Percentiles rank a stretch among this genome's conserved stretches.
These are phyloP conservation scores for Neurospora tetrasperma DNA, from an alignment of 495 filamentous ascomycete species.

Conservation along the genomic window DNA sequence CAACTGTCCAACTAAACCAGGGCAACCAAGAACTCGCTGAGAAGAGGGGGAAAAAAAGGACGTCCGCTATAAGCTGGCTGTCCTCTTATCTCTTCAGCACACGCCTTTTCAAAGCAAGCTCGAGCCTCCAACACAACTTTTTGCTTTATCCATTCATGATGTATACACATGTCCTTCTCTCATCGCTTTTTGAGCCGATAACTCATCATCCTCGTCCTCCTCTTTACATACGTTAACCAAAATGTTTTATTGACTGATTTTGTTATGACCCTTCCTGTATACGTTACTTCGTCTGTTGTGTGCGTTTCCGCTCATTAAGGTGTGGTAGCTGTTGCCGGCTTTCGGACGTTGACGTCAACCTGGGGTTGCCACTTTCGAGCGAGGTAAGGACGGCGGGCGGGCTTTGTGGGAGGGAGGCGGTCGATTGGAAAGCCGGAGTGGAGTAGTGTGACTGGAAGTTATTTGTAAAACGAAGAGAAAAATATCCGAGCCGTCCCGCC, in stretches of 20 bases:
- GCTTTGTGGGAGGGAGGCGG: neutral
- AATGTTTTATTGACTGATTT: neutral
- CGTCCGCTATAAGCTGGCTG: neutral
- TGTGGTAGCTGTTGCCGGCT: neutral
- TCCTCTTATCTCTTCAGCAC: neutral
- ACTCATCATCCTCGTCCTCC: neutral
- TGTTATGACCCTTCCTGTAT: neutral
- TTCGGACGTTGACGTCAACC: neutral
- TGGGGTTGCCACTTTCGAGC: neutral
- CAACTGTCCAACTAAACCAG: neutral
- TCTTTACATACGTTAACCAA: neutral
- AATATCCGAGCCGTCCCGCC: conserved; percentile 11
- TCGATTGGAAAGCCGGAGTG: neutral
- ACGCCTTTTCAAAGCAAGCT: neutral
- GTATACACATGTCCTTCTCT: neutral
- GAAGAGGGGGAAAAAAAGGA: neutral
- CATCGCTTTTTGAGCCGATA: neutral
- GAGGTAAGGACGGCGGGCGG: neutral
- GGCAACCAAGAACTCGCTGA: neutral
- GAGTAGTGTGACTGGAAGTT: neutral
- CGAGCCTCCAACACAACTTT: neutral
- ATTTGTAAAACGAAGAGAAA: conserved; percentile 5
- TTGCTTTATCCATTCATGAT: neutral
- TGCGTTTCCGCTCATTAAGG: neutral
- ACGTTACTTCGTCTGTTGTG: neutral